Conservation (phyloP, 805 yeast species). For the Sugiyamaella qingdaonensis region DNA sequence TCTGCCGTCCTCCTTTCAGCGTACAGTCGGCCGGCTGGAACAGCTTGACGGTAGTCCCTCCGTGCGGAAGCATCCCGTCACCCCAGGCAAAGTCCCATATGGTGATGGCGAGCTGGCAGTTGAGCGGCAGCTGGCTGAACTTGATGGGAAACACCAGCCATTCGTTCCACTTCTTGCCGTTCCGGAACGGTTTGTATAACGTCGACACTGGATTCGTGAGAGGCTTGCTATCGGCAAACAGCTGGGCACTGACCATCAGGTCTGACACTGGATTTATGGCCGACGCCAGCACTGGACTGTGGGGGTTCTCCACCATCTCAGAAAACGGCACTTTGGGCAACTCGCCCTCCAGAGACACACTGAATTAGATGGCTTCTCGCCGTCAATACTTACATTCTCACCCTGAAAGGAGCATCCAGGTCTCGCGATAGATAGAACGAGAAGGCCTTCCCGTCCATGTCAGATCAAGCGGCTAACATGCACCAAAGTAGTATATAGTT, state of each 20-base stretch:
- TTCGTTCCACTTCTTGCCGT: slow-evolving; percentile 56
- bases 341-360: slow-evolving; percentile 43
- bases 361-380: slow-evolving; percentile 10
- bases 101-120: slow-evolving; percentile 54
- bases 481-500: background rate
- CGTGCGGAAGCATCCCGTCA: slow-evolving; percentile 46
- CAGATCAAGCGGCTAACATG: slow-evolving; percentile 5
- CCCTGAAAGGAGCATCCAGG: slow-evolving; percentile 43
- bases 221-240: slow-evolving; percentile 43
- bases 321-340: slow-evolving; percentile 41
- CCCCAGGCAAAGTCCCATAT: slow-evolving; percentile 67
- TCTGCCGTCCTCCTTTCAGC: slow-evolving; percentile 68
- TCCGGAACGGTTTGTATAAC: slow-evolving; percentile 44
- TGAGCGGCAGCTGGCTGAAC: slow-evolving; percentile 64
- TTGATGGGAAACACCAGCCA: slow-evolving; percentile 71
- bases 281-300: slow-evolving; percentile 39
- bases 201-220: slow-evolving; percentile 48
- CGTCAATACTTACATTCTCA: slow-evolving; percentile 39
- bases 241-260: slow-evolving; percentile 43
- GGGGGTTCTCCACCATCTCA: slow-evolving; percentile 46
- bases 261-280: slow-evolving; percentile 34
- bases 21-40: slow-evolving; percentile 56
- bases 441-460: slow-evolving; percentile 39
- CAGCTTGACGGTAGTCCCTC: slow-evolving; percentile 53
- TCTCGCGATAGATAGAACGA: slow-evolving; percentile 58